Conservation (phyloP, 83 land plant genomes). For the Picea abies region DNA sequence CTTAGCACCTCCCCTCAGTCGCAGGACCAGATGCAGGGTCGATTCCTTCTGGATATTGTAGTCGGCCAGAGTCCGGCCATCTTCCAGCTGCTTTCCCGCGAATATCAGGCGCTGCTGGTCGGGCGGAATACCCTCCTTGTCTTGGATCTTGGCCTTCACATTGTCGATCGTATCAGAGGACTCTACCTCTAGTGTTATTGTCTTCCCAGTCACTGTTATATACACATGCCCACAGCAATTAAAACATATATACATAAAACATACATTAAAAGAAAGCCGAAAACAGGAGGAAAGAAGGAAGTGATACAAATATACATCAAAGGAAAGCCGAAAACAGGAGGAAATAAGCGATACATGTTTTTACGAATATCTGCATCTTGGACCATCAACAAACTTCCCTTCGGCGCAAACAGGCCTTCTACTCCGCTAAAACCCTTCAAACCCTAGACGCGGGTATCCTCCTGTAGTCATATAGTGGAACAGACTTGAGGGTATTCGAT, state of each 20-base stretch:
- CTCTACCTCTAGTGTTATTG: constrained; percentile 85
- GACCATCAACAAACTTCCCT: constrained; percentile 4
- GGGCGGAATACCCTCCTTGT: constrained; percentile 36
- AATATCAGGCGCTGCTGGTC: constrained; percentile 53
- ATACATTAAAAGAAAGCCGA: no score
- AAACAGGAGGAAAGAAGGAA: no score
- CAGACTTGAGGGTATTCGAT: no score
- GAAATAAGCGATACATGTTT: no score
- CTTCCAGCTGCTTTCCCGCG: constrained; percentile 62
- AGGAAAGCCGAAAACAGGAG: no score
- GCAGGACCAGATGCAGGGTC: constrained; percentile 55
- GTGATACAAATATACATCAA: no score
- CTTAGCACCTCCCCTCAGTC: constrained; percentile 64
- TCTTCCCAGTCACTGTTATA: constrained; percentile 61
- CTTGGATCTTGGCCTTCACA: constrained; percentile 74
- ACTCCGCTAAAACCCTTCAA: background rate
- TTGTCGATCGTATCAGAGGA: constrained; percentile 70
- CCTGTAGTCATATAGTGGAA: no score
- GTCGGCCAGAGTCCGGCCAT: constrained; percentile 61
- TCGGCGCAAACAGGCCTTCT: background rate
- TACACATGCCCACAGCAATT: no score
- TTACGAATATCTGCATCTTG: no score
- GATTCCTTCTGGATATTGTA: constrained; percentile 32
- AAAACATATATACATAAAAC: no score
- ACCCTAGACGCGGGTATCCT: background rate